These are phyloP conservation scores for Globisporangium echinulatum DNA, from an alignment of 352 stramenopile species.

Conservation along the genomic window DNA sequence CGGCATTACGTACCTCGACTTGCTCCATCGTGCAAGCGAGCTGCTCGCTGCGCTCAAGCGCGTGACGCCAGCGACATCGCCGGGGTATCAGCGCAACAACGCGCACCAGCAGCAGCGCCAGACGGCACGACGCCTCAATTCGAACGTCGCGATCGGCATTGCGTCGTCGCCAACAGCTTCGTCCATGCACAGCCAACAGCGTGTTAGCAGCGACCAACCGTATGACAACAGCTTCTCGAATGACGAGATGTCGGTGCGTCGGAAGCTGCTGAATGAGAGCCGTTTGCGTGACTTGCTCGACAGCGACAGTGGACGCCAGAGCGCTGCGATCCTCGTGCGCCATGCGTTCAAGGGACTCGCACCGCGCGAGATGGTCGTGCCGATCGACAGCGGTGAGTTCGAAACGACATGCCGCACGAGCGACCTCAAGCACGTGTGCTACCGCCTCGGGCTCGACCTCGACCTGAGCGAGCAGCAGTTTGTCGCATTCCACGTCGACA, in stretches of 20 bases:
- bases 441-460: conserved; percentile 59
- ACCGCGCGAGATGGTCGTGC: conserved; percentile 56
- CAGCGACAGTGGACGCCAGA: conserved; percentile 49
- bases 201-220: too few species aligned
- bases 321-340: conserved; percentile 56
- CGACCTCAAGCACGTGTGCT: conserved; percentile 72
- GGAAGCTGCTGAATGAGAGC: conserved; percentile 59
- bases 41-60: conserved; percentile 42
- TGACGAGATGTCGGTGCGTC: conserved; percentile 28
- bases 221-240: conserved; percentile 14
- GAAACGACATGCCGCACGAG: conserved; percentile 52
- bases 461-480: conserved; percentile 60
- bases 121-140: conserved; percentile 32
- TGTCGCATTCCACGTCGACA: conserved; percentile 37
- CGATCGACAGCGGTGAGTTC: conserved; percentile 60
- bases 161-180: neutral
- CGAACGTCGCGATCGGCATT: conserved; percentile 9
- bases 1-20: conserved; percentile 44
- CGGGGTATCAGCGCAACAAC: neutral
- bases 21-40: conserved; percentile 57
- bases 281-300: conserved; percentile 42
- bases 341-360: conserved; percentile 72
- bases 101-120: conserved; percentile 34
- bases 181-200: neutral
- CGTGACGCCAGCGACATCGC: neutral